phyloP scores from a whole-genome alignment of 225 moss, liverwort and hornwort species.

The Bryum argenteum region DNA sequence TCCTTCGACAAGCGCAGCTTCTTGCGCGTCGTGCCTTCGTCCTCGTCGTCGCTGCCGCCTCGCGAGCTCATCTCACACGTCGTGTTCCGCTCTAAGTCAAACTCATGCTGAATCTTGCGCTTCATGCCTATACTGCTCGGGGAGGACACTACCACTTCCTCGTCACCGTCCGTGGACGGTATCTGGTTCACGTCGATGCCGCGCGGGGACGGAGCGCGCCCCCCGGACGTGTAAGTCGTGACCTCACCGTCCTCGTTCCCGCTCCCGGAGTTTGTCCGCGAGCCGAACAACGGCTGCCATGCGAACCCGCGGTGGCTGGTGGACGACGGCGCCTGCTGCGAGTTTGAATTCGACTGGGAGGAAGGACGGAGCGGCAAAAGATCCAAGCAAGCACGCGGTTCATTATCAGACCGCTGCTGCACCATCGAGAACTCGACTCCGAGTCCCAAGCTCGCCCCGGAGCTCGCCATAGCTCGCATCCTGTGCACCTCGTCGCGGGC shows the following conservation, averaged over 20 bases:
- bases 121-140: constrained; percentile 84
- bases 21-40: constrained; percentile 88
- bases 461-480: constrained; percentile 82
- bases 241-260: constrained; percentile 88
- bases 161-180: constrained; percentile 81
- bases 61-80: constrained; percentile 78
- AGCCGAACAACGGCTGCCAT: constrained; percentile 78
- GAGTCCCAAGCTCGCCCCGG: constrained; percentile 78
- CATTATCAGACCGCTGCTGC: constrained; percentile 40
- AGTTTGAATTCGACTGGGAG: constrained; percentile 64
- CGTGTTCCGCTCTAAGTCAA: constrained; percentile 78
- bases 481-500: constrained; percentile 78
- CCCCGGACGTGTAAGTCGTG: constrained; percentile 79
- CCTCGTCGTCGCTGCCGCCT: constrained; percentile 90
- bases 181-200: constrained; percentile 97
- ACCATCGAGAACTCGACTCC: constrained; percentile 86
- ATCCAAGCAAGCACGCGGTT: constrained; percentile 74
- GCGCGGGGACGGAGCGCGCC: constrained; percentile 62
- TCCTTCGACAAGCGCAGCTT: constrained; percentile 94
- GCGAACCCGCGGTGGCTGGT: constrained; percentile 60
- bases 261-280: constrained; percentile 83
- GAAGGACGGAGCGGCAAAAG: constrained; percentile 74
- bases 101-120: constrained; percentile 83
- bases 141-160: constrained; percentile 73
- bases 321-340: constrained; percentile 41